Evolutionary conservation across 768 basidiomycete species (phyloP), one percentile per base, ranked within the genome.

Genomic region (Lepiota venenata): DNA sequence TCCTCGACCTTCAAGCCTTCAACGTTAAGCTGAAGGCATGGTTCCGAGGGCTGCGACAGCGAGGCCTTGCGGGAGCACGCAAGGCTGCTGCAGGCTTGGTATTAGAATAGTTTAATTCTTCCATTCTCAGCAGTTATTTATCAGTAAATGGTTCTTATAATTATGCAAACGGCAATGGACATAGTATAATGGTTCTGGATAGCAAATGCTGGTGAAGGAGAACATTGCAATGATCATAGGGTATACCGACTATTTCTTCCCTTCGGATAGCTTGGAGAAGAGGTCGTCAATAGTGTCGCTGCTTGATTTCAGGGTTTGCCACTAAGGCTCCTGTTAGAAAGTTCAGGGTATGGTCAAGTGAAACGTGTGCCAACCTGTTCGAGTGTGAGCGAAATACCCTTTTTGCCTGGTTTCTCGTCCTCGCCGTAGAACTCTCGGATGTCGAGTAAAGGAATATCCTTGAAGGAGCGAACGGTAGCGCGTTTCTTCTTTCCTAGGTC

Each of bases 361-460:
- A 46, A 21, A 29, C 10, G 8, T 14, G 5, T 4, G 63, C 71
- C 43, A 57, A 86, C 86, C 76, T 89, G 88, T 16, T 91, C 88
- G 2, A 71, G 44, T 12, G 71, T 66, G 22, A 93, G 72, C 0
- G 85, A 78, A 48, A 92, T 87, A 8, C 89, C 91, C 61, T 91
- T 93, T 68, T 90, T 92, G 0, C 88, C 88, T 0, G 91, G 90
- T 57, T 86, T 89, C 58, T 80, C 76, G 4, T 84, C 82, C 1
- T 62, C 71, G 18, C 69, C 64, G 49, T 87, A 93, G 60, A 78
- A 92, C 64, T 92, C 88, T 38, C 90, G 81, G 50, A 92, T 88
- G 61, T 91, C 87, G 21, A 91, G 65, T 40, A 82, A 70, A 2
- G 77, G 63, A 1, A 68, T 73, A 7, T 84, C 86, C 76, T 78